Evolutionary conservation across 2,329 filamentous ascomycete species (phyloP).

Genomic region (Cordyceps javanica): DNA sequence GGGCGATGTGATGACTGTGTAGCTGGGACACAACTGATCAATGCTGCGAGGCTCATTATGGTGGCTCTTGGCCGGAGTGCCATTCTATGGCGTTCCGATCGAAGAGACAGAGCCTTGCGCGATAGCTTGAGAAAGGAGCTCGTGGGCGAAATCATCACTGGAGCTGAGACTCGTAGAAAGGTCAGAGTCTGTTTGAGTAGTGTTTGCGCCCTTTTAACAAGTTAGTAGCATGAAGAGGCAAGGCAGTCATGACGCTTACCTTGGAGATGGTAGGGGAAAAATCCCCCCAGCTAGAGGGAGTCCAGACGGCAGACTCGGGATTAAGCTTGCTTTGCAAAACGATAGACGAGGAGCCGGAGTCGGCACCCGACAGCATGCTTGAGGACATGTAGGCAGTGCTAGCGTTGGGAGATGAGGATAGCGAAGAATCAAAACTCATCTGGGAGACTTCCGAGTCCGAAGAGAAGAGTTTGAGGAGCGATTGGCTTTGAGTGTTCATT

Average conservation of each 20-base stretch:
- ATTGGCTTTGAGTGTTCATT: not conserved
- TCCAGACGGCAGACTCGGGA: conserved; percentile 10
- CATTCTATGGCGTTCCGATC: conserved; percentile 16
- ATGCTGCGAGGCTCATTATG: not conserved
- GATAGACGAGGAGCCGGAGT: not conserved
- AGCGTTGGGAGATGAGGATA: not conserved
- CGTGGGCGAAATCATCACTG: not conserved
- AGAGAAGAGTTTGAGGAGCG: conserved; percentile 1
- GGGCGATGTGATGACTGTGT: not conserved
- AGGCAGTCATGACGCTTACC: not conserved
- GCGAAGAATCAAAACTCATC: not conserved
- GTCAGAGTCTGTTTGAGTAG: not conserved
- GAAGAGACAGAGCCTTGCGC: conserved; percentile 7
- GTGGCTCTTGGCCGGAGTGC: conserved; percentile 7
- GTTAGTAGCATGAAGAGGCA: not conserved
- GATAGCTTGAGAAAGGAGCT: conserved; percentile 5
- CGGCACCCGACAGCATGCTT: not conserved
- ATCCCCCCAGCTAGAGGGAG: not conserved
- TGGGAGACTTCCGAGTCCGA: not conserved
- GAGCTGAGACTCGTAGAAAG: not conserved
- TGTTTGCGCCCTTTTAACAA: not conserved
- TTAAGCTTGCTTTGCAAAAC: conserved; percentile 2
- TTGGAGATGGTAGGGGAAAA: not conserved
- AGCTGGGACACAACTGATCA: not conserved
- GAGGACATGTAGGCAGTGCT: not conserved